phyloP scores from a whole-genome alignment of 371 early-diverging fungal genomes.

The Scutellospora calospora region DNA sequence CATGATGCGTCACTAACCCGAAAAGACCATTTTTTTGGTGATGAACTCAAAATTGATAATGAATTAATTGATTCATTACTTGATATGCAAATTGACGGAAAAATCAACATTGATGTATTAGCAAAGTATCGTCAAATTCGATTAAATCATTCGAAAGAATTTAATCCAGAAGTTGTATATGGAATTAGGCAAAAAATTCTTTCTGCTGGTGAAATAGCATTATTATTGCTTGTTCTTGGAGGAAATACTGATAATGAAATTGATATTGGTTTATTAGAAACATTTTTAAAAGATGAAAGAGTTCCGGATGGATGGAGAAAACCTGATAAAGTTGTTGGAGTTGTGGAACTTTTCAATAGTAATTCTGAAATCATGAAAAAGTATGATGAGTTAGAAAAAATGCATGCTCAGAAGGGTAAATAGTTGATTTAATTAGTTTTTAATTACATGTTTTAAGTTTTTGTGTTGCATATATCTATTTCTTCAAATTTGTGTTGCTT shows the following conservation, averaged over 20 bases:
- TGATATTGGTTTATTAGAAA: background rate
- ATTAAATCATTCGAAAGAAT: background rate
- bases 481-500: too few relatives aligned
- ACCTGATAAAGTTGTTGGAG: background rate
- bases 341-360: background rate
- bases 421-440: too few relatives aligned
- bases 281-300: constrained; percentile 22
- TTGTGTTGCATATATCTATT: too few relatives aligned
- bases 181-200: background rate
- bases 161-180: constrained; percentile 4
- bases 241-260: background rate
- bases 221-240: constrained; percentile 6
- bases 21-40: background rate
- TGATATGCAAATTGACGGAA: background rate
- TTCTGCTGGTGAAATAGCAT: background rate
- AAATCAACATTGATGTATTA: constrained; percentile 20
- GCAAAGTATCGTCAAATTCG: constrained; percentile 11
- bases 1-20: constrained; percentile 40
- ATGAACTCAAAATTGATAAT: background rate
- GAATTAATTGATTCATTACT: constrained; percentile 28
- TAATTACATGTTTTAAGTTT: too few relatives aligned
- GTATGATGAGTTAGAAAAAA: background rate
- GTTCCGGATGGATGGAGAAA: constrained; percentile 26
- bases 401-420: too few relatives aligned
- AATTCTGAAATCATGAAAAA: background rate